Conservation (phyloP, 2,329 filamentous ascomycete genomes). For the Venturia oleaginea region DNA sequence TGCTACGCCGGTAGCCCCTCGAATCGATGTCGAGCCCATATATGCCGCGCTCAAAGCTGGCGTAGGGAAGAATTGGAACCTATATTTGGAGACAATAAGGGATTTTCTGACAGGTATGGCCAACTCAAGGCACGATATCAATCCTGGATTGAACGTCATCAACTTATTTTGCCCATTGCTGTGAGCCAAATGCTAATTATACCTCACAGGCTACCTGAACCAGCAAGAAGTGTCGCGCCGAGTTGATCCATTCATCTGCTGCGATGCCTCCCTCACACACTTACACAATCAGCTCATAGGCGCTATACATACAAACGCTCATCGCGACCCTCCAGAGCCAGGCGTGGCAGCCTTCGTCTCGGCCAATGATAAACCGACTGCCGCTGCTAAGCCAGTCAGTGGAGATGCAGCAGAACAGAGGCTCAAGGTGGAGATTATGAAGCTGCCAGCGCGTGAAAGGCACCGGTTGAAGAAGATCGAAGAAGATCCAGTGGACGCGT, state of each 20-base stretch:
- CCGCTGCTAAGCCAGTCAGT: conserved; percentile 54
- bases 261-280: conserved; percentile 44
- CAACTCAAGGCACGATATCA: no score
- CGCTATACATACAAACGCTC: conserved; percentile 50
- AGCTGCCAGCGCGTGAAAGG: conserved; percentile 49
- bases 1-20: conserved; percentile 29
- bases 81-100: conserved; percentile 50
- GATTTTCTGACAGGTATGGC: conserved; percentile 47
- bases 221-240: conserved; percentile 51
- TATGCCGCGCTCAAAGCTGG: conserved; percentile 52
- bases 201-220: conserved; percentile 44
- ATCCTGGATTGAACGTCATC: not conserved
- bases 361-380: conserved; percentile 62
- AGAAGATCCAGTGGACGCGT: conserved; percentile 1
- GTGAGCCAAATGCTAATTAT: not conserved
- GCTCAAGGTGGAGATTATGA: conserved; percentile 56
- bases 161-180: no score
- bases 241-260: conserved; percentile 46
- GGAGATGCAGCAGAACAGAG: conserved; percentile 55
- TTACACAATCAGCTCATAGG: conserved; percentile 54
- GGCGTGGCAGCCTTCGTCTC: conserved; percentile 57
- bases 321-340: conserved; percentile 51
- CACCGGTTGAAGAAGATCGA: conserved; percentile 42
- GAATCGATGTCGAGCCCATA: conserved; percentile 53
- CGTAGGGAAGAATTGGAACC: conserved; percentile 50